Base-by-base conservation (phyloP, 768 basidiomycete species). In the Leucosporidium yakuticum region DNA sequence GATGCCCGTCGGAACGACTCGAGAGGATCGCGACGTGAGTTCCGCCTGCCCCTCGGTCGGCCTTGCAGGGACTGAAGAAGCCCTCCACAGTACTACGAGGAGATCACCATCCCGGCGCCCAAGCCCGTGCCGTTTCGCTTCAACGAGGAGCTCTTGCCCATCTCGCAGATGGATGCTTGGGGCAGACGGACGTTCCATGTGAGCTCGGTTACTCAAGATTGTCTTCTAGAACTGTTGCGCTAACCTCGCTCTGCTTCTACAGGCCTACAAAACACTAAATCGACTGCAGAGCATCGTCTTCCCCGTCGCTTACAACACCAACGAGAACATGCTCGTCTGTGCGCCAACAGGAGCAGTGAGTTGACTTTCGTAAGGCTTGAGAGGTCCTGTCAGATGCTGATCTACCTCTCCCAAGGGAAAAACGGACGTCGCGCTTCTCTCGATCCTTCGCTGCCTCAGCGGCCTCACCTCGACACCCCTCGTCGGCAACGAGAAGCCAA, bases 331-430 rank as follows among this genome's bases (percentile, higher is more conserved):
- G 81, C 85, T 99, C 31, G 83, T 99, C 48, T 94, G 91, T 76
- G 91, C 96, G 76, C 96, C 96, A 0, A 99, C 96, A 70, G 96
- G 96, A 83, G 95, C 96, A 73, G 93, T 95, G 74, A 80, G 89
- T 79, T 15, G 8, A 44, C 39, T 44, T 12, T 27, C 36, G 15
- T 59, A 32, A 20, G 44, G 12, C 21, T n/a, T n/a, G n/a, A n/a
- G n/a, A n/a, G n/a, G n/a, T n/a, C n/a, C n/a, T 44, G 17, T 44
- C 8, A 8, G 39, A 15, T 12, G 39, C 39, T 32, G 53, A 68
- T 31, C 54, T 23, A 60, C 49, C 0, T 29, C 27, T 0, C 6
- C 4, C 39, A 73, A 94, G 92, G 96, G 96, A 79, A 99, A 99
- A 90, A 99, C 96, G 0, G 96, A 99, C 78, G 88, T 99, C 0